A percentile compares a stretch with the other conserved stretches of the same genome.
phyloP scores from a whole-genome alignment of 768 basidiomycete species.

The Coprinellus aureogranulatus region DNA sequence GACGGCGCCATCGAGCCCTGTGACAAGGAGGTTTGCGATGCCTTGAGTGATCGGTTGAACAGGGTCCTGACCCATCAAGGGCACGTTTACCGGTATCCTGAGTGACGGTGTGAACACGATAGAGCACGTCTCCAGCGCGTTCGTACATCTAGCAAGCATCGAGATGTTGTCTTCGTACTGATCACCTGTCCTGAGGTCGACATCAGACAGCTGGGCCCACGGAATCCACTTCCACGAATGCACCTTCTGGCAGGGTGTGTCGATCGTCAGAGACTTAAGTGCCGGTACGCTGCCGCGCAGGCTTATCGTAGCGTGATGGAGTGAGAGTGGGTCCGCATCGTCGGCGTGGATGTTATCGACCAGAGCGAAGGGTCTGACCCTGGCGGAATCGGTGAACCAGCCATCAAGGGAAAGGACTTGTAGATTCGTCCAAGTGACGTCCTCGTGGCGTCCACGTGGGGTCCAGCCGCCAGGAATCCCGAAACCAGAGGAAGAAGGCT shows the following conservation, averaged over 20 bases:
- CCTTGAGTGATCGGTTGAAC: no score
- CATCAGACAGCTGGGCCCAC: constrained; percentile 2
- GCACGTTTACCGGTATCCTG: not conserved
- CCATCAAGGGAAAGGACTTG: constrained; percentile 2
- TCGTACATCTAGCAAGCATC: not conserved
- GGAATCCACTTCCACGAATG: constrained; percentile 5
- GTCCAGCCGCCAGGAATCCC: not conserved
- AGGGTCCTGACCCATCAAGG: not conserved
- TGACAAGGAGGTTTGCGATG: not conserved
- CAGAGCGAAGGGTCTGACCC: not conserved
- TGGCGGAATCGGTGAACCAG: not conserved
- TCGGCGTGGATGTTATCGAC: not conserved
- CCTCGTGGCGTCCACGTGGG: not conserved
- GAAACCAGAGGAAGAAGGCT: not conserved
- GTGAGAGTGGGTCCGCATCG: not conserved
- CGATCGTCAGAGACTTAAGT: not conserved
- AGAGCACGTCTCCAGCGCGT: not conserved
- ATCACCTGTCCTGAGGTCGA: constrained; percentile 3
- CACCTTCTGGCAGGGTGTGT: constrained; percentile 3
- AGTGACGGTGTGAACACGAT: constrained; percentile 3
- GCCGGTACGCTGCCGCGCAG: not conserved
- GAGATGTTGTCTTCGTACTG: constrained; percentile 5
- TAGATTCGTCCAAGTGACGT: constrained; percentile 1
- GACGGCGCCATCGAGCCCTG: not conserved
- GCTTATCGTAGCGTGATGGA: not conserved